Evolutionary conservation across 805 yeast species (phyloP).

Genomic region (Candida maesae): DNA sequence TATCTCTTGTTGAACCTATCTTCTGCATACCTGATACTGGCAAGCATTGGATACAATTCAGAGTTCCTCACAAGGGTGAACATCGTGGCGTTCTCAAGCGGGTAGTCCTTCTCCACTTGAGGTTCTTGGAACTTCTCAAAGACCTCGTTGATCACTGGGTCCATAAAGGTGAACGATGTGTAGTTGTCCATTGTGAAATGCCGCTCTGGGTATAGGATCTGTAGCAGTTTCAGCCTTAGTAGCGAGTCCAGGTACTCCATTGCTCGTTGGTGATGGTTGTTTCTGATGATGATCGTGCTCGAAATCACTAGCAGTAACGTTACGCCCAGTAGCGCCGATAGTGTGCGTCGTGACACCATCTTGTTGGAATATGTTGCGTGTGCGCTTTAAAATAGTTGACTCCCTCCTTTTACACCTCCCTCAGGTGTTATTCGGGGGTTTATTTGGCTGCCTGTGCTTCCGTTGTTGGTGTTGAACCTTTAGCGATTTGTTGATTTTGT

Average conservation of each 20-base stretch:
- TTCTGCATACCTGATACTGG: constrained; percentile 60
- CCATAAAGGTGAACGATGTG: constrained; percentile 17
- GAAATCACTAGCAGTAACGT: constrained; percentile 2
- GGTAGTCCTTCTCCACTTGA: constrained; percentile 25
- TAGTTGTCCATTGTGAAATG: constrained; percentile 22
- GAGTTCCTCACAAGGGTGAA: constrained; percentile 67
- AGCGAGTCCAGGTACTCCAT: constrained; percentile 19
- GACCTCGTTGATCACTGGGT: constrained; percentile 12
- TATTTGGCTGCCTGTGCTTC: too few species aligned
- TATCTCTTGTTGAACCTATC: constrained; percentile 58
- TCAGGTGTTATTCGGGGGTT: too few species aligned
- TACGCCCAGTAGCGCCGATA: background rate
- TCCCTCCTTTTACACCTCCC: too few species aligned
- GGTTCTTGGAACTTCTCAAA: constrained; percentile 11
- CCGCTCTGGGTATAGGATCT: constrained; percentile 24
- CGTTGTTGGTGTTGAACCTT: too few species aligned
- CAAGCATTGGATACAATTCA: constrained; percentile 54
- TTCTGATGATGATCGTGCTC: constrained; percentile 11
- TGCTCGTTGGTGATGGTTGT: constrained; percentile 22
- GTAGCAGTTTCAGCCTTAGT: constrained; percentile 20
- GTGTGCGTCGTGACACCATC: background rate
- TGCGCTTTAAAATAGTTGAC: too few species aligned
- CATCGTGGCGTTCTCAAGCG: constrained; percentile 57
- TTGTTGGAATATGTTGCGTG: background rate
- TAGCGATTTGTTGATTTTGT: too few species aligned